phyloP scores from a whole-genome alignment of 2,329 filamentous ascomycete genomes.

The Epicoccum sorghinum region DNA sequence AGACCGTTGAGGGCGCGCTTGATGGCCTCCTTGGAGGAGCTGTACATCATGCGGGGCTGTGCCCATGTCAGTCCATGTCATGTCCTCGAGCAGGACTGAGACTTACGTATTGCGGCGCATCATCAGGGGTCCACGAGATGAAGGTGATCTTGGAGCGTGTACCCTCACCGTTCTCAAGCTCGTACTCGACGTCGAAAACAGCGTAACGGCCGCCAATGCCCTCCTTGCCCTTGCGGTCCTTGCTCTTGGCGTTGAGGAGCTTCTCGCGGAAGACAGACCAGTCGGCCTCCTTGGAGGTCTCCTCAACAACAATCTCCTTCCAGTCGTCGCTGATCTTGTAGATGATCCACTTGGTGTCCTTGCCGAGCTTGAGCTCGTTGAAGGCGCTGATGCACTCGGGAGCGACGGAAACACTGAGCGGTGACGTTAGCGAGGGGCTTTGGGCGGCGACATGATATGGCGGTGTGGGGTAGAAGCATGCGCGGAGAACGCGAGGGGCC shows the following conservation, averaged over 20 bases:
- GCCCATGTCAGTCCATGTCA: constrained; percentile 15
- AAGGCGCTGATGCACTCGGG: constrained; percentile 72
- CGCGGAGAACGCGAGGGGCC: constrained; percentile 17
- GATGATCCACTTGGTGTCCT: constrained; percentile 81
- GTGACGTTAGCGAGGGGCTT: constrained; percentile 22
- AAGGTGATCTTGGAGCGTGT: constrained; percentile 62
- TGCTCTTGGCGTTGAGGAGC: constrained; percentile 74
- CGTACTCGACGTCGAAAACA: constrained; percentile 84
- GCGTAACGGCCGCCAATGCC: constrained; percentile 76
- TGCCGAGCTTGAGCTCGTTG: constrained; percentile 83
- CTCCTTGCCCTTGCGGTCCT: constrained; percentile 67
- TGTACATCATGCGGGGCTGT: constrained; percentile 88
- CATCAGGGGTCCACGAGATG: constrained; percentile 56
- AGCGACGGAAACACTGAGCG: constrained; percentile 69
- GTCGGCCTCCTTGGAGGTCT: constrained; percentile 69
- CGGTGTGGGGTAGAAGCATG: constrained; percentile 13
- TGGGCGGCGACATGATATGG: background rate
- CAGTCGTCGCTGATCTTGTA: constrained; percentile 85
- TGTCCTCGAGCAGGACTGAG: background rate
- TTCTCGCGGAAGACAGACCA: constrained; percentile 77
- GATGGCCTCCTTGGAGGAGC: constrained; percentile 84
- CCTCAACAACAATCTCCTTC: constrained; percentile 82
- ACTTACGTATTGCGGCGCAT: constrained; percentile 76
- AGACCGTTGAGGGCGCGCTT: constrained; percentile 80
- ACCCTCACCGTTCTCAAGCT: constrained; percentile 73